Percentiles rank a stretch among this genome's conserved stretches.
Evolutionary conservation across 192 early-diverging fungal species (phyloP).

Genomic region (Chytriomyces hyalinus): DNA sequence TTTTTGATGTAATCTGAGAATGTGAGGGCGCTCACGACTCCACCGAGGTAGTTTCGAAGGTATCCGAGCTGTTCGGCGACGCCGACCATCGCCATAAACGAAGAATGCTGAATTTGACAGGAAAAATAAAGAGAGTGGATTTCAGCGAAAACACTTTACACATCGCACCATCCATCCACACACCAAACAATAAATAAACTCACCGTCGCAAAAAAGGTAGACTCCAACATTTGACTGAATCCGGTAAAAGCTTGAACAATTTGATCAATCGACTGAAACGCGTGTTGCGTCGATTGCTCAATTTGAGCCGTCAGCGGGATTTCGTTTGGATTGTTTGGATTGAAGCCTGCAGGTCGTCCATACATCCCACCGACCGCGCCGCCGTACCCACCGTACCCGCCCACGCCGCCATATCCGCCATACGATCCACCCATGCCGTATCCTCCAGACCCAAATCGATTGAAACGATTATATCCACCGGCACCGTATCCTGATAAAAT

Average conservation of each 20-base stretch:
- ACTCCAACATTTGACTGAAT: conserved; percentile 97
- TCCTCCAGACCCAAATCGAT: conserved; percentile 33
- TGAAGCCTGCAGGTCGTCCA: conserved; percentile 49
- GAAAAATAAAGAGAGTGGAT: neutral
- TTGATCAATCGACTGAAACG: conserved; percentile 91
- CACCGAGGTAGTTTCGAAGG: conserved; percentile 81
- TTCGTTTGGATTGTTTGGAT: conserved; percentile 63
- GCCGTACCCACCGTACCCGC: conserved; percentile 62
- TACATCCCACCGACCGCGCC: conserved; percentile 44
- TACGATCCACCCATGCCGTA: conserved; percentile 30
- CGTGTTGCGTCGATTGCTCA: conserved; percentile 87
- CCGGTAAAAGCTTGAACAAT: conserved; percentile 96
- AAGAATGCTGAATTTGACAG: conserved; percentile 30
- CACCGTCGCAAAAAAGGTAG: conserved; percentile 95
- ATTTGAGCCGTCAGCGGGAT: conserved; percentile 81
- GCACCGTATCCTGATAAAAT: conserved; percentile 7
- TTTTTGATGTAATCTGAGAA: conserved; percentile 72
- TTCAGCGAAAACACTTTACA: conserved; percentile 2
- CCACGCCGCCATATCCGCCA: conserved; percentile 49
- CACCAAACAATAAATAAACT: conserved; percentile 56
- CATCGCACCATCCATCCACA: neutral
- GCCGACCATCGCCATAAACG: conserved; percentile 89
- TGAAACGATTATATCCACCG: conserved; percentile 15
- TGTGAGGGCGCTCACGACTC: conserved; percentile 81
- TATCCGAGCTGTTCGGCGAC: conserved; percentile 99